Evolutionary conservation across 2,329 filamentous ascomycete genomes (phyloP), one percentile per base, ranked within the genome.

Genomic region (Aspergillus sp.): DNA sequence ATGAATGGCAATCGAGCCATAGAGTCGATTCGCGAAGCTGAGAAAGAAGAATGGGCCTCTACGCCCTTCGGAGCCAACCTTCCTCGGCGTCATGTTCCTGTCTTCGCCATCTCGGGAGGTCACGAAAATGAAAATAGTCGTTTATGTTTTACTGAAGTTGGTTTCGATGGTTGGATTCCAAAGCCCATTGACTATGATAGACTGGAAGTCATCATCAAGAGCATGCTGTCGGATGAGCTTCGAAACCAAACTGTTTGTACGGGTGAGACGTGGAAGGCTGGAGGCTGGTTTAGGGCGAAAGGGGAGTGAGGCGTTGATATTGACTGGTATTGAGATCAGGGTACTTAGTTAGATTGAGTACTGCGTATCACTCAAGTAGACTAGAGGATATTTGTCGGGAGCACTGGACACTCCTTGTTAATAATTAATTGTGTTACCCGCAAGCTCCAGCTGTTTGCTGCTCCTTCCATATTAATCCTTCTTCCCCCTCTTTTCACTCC

Each of bases 91-190:
- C 76, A 89, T 32, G 82, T 93, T 2, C 90, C 92, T 0, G 89
- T 96, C 50, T 91, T 96, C 64, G 92, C 91, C 0, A 91, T 96
- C 0, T 91, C 0, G 91, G 92, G 7, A 93, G 90, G 12, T 1
- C 15, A 30, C 0, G 77, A 96, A 1, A 68, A 89, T 1, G 92
- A 96, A 70, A 82, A 79, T 17, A 83, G 91, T 44, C 83, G 78
- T 49, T 78, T 87, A 43, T 83, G 73, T 0, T 96, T 96, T 63
- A 83, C 91, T 42, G 81, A 89, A 45, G 86, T 86, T 11, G 91
- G 91, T 0, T 96, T 96, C 64, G 91, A 96, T 64, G 91, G 89
- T 20, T 96, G 91, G 91, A 91, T 96, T 18, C 76, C 96, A 54
- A 96, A 96, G 68, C 92, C 91, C 0, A 89, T 96, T 38, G 87